Conservation (phyloP, 371 early-diverging fungal genomes). For the Apophysomyces sp. region DNA sequence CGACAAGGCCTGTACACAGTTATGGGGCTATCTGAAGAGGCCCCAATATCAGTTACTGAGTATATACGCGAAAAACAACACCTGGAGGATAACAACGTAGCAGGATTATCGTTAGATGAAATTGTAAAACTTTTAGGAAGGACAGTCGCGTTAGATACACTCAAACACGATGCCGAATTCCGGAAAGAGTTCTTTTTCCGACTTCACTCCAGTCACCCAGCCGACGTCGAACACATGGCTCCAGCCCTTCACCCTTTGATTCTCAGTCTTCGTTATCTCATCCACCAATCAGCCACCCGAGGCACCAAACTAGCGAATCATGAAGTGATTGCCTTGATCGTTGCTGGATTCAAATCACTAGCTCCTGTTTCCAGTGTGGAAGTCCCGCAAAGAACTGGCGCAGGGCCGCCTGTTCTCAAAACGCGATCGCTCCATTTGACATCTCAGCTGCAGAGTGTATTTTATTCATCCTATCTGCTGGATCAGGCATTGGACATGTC, state of each 20-base stretch:
- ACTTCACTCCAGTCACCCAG: background rate
- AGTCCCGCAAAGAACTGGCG: background rate
- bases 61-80: slow-evolving; percentile 40
- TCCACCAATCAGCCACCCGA: slow-evolving; percentile 11
- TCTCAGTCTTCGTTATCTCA: slow-evolving; percentile 36
- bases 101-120: background rate
- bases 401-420: slow-evolving; percentile 23
- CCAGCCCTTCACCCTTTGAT: slow-evolving; percentile 15
- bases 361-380: slow-evolving; percentile 4
- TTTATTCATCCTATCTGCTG: slow-evolving; percentile 35
- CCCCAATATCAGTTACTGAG: slow-evolving; percentile 14
- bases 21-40: background rate
- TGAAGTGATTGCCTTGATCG: slow-evolving; percentile 35
- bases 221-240: background rate
- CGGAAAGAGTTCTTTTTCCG: slow-evolving; percentile 2
- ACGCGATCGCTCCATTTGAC: slow-evolving; percentile 33
- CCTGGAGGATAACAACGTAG: slow-evolving; percentile 9
- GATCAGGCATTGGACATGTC: slow-evolving; percentile 23
- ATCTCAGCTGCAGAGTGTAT: slow-evolving; percentile 34
- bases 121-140: background rate
- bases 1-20: slow-evolving; percentile 48
- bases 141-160: background rate
- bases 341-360: slow-evolving; percentile 25
- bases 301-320: slow-evolving; percentile 20
- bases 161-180: background rate